phyloP scores from a whole-genome alignment of 176 grass and related monocot species.

The Olyra latifolia region DNA sequence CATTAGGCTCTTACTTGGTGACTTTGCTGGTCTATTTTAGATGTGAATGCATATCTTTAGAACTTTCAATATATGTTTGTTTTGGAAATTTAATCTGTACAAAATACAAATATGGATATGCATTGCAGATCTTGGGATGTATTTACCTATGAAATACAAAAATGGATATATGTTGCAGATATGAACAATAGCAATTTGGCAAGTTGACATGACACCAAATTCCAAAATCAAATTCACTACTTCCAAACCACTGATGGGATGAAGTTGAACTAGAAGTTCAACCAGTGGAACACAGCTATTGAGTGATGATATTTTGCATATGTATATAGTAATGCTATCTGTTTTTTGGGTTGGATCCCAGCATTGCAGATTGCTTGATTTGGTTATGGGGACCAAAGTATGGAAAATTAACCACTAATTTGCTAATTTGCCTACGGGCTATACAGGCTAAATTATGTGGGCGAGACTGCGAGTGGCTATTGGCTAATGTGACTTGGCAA shows the following conservation, averaged over 20 bases:
- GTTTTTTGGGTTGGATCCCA: not conserved
- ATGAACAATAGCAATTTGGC: not conserved
- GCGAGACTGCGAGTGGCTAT: too few relatives aligned
- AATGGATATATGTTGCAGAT: not conserved
- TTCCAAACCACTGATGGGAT: not conserved
- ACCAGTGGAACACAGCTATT: not conserved
- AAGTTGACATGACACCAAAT: not conserved
- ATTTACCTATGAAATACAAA: not conserved
- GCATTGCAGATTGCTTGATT: not conserved
- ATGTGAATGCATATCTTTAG: constrained; percentile 6
- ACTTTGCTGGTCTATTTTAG: not conserved
- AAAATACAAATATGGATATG: not conserved
- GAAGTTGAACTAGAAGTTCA: not conserved
- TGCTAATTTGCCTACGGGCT: not conserved
- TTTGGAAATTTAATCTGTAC: not conserved
- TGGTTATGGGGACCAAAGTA: not conserved
- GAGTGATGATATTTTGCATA: not conserved
- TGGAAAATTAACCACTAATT: not conserved
- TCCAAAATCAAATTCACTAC: not conserved
- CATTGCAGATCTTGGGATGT: not conserved
- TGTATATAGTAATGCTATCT: not conserved
- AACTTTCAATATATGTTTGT: not conserved
- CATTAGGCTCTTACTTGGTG: not conserved
- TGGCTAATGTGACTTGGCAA: not conserved
- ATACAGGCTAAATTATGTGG: not conserved